A percentile compares a stretch with the other conserved stretches of the same genome.
These are phyloP conservation scores for Apiospora hydei DNA, from an alignment of 2,329 filamentous ascomycete genomes.

Conservation along the genomic window DNA sequence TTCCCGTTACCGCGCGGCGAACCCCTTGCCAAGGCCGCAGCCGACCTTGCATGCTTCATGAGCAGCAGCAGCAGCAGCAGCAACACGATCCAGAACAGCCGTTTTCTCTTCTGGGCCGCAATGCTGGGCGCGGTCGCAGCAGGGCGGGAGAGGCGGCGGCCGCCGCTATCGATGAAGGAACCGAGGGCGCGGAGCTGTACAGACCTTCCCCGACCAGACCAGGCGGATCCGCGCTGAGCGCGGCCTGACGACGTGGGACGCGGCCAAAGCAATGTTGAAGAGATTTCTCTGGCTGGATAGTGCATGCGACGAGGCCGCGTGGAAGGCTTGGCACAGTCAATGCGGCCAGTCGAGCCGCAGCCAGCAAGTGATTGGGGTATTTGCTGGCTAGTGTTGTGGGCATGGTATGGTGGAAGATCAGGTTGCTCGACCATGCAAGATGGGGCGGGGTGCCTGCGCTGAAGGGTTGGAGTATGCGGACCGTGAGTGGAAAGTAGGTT, in stretches of 20 bases:
- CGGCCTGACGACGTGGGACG: not conserved
- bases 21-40: not conserved
- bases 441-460: not conserved
- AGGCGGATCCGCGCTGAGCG: not conserved
- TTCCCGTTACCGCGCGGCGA: not conserved
- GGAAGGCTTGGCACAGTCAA: conserved; percentile 7
- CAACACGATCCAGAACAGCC: not conserved
- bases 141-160: not conserved
- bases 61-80: not conserved
- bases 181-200: not conserved
- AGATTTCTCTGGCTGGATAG: not conserved
- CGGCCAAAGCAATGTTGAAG: not conserved
- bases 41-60: not conserved
- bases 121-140: conserved; percentile 6
- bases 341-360: not conserved
- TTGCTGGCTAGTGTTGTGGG: not conserved
- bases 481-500: not conserved
- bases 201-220: not conserved
- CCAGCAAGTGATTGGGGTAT: not conserved
- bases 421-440: not conserved
- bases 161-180: not conserved
- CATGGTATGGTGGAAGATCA: not conserved
- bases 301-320: not conserved
- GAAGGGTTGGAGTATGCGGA: not conserved
- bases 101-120: not conserved